Evolutionary conservation across 805 yeast genomes (phyloP), one percentile per base, ranked within the genome.

Genomic region (Candida chilensis): DNA sequence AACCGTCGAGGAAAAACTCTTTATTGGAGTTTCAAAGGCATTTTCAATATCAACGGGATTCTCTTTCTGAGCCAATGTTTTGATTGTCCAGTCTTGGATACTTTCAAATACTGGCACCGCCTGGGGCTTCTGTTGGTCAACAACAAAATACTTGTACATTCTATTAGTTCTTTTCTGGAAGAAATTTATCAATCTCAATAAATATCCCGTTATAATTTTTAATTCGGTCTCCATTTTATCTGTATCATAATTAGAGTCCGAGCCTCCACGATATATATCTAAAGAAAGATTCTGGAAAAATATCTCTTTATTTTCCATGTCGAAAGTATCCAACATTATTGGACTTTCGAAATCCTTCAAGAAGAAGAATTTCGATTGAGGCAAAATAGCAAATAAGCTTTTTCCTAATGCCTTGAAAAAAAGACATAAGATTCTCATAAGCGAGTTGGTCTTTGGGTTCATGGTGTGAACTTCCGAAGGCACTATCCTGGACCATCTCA

Each of bases 331-430:
- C 26, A 53, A 35, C 58, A 58, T 58, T 31, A 60, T 45, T 3
- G 67, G 65, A 30, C 52, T 44, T 35, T 57, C 65, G 35, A 60
- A 60, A 40, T 60, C 67, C 17, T 64, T 35, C 8, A 60, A 35
- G 32, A 54, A 58, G 40, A 54, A 57, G 35, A 51, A 60, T 34
- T 53, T 58, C n/a, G 59, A 49, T 29, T 60, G 67, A 2, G 67
- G 67, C 16, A 52, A 42, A 13, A 58, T 38, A 2, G 61, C 57
- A 37, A 42, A 55, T 15, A 58, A 36, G 1, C 53, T 43, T 34
- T 57, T 59, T 30, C 52, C 56, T 31, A 57, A 47, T 5, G 47
- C 45, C 30, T 53, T 49, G 41, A 41, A 54, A 37, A 49, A 57
- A 10, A 60, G 37, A 29, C 48, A 57, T 15, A 60, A 32, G 11